Evolutionary conservation across 2,329 filamentous ascomycete genomes (phyloP).

Genomic region (Trichoderma polysporum): DNA sequence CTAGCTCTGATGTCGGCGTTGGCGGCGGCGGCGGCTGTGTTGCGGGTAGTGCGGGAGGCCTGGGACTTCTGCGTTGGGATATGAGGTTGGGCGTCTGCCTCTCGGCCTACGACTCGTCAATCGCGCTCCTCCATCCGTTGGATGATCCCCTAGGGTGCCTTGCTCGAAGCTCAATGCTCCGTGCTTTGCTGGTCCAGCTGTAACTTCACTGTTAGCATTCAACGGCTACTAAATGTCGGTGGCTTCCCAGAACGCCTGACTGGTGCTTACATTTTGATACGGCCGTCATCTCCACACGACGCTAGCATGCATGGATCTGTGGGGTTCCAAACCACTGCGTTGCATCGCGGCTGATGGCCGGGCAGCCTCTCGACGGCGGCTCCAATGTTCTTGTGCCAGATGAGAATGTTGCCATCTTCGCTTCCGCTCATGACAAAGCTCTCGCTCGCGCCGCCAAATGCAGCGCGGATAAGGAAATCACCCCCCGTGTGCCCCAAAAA

Average conservation of each 20-base stretch:
- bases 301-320: slow-evolving; percentile 80
- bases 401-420: slow-evolving; percentile 74
- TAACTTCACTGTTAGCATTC: background rate
- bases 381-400: slow-evolving; percentile 88
- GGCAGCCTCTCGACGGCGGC: slow-evolving; percentile 71
- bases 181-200: slow-evolving; percentile 31
- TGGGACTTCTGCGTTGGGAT: background rate
- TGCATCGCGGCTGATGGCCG: slow-evolving; percentile 76
- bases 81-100: background rate
- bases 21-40: background rate
- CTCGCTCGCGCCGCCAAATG: slow-evolving; percentile 86
- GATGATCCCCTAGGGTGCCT: slow-evolving; percentile 12
- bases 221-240: background rate
- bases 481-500: slow-evolving; percentile 76
- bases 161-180: slow-evolving; percentile 25
- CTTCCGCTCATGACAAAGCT: slow-evolving; percentile 91
- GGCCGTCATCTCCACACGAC: slow-evolving; percentile 83
- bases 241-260: background rate
- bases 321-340: slow-evolving; percentile 88
- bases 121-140: slow-evolving; percentile 25
- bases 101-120: slow-evolving; percentile 21
- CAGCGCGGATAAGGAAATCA: slow-evolving; percentile 75
- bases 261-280: slow-evolving; percentile 75
- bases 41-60: background rate
- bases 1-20: background rate